Percentiles rank a stretch among this genome's conserved stretches.
phyloP scores from a whole-genome alignment of 2,329 filamentous ascomycete genomes.

The Fusarium mundagurra region DNA sequence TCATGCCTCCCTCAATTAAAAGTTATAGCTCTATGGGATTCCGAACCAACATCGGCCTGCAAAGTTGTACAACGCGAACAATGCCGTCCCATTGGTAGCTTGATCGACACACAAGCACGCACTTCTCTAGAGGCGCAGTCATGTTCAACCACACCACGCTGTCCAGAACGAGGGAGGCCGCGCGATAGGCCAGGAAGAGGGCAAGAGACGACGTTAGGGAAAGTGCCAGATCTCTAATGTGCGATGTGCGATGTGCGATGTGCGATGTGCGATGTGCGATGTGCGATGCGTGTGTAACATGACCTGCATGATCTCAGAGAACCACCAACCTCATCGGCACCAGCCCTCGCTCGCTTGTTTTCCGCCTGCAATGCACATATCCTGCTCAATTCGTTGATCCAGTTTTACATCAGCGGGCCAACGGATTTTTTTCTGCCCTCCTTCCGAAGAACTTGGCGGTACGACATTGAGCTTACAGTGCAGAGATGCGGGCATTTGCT shows the following conservation, averaged over 20 bases:
- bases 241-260: constrained; percentile 32
- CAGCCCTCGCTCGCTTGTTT: constrained; percentile 43
- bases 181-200: constrained; percentile 22
- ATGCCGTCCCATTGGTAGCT: constrained; percentile 37
- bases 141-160: constrained; percentile 33
- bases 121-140: constrained; percentile 19
- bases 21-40: constrained; percentile 8
- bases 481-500: not conserved
- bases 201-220: constrained; percentile 29
- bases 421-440: not conserved
- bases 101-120: constrained; percentile 32
- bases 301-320: constrained; percentile 44
- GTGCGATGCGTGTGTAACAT: constrained; percentile 37
- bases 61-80: constrained; percentile 35
- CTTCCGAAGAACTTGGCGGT: constrained; percentile 10
- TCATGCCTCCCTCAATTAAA: not conserved
- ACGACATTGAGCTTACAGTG: not conserved
- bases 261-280: no score
- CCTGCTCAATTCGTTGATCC: constrained; percentile 13
- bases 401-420: not conserved
- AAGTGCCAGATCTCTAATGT: constrained; percentile 42
- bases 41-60: constrained; percentile 36
- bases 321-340: constrained; percentile 38
- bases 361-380: constrained; percentile 25
- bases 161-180: constrained; percentile 22